A percentile compares a stretch with the other conserved stretches of the same genome.
Evolutionary conservation across 441 rosid species (phyloP).

Genomic region (Populus trichocarpa): DNA sequence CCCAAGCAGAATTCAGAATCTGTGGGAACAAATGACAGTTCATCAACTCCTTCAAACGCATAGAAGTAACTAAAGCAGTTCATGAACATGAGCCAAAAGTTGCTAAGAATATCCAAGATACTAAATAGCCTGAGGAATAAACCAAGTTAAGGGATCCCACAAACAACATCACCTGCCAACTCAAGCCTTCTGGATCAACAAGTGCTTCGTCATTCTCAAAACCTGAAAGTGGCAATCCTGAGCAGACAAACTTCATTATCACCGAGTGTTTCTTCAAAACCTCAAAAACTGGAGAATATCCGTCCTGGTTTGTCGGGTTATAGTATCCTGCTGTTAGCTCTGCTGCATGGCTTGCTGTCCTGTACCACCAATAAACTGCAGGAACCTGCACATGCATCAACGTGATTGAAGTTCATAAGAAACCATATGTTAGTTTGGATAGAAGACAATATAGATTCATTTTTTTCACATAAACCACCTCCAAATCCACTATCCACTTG

Average conservation of each 20-base stretch:
- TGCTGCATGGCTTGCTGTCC: conserved; percentile 87
- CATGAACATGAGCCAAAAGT: neutral
- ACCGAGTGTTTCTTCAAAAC: conserved; percentile 70
- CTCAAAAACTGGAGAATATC: conserved; percentile 67
- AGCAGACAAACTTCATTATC: conserved; percentile 53
- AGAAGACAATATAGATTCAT: too few relatives aligned
- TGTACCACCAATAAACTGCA: conserved; percentile 96
- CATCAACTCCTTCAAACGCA: neutral
- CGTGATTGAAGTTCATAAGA: neutral
- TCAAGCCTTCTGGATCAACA: conserved; percentile 79
- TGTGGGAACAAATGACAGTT: conserved; percentile 14
- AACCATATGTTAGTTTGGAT: neutral
- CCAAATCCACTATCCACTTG: neutral
- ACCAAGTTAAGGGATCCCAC: conserved; percentile 1
- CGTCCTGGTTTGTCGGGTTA: conserved; percentile 89
- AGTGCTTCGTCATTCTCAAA: conserved; percentile 56
- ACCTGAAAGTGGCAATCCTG: conserved; percentile 51
- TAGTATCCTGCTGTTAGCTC: conserved; percentile 87
- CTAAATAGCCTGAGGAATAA: conserved; percentile 3
- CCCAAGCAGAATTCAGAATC: conserved; percentile 95
- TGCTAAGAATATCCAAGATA: conserved; percentile 4
- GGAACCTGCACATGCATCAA: conserved; percentile 69
- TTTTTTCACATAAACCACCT: neutral
- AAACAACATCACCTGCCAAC: conserved; percentile 69
- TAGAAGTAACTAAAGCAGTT: neutral